Conservation (phyloP, 768 basidiomycete genomes). For the Cubamyces lactineus region DNA sequence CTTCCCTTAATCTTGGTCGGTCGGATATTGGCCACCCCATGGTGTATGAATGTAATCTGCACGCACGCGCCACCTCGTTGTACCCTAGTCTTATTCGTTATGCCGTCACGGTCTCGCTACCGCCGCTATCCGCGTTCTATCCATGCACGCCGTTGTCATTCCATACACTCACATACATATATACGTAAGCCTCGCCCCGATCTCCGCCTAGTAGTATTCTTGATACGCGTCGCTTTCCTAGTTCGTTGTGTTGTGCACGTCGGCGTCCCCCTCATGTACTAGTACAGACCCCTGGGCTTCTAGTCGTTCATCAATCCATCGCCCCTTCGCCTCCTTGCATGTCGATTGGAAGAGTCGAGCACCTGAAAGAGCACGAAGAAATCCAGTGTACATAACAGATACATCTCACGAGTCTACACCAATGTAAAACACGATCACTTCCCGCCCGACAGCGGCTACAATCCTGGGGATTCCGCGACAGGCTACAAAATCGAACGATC, state of each 20-base stretch:
- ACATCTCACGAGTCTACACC: conserved; percentile 51
- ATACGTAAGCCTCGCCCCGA: background rate
- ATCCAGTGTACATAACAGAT: background rate
- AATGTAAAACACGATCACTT: conserved; percentile 63
- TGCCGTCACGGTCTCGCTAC: background rate
- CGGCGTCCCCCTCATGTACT: conserved; percentile 2
- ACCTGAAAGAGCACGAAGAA: no score
- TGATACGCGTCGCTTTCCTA: background rate
- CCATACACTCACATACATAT: conserved; percentile 2
- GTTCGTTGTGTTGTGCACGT: background rate
- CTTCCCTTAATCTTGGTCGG: conserved; percentile 8
- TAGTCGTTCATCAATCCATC: no score
- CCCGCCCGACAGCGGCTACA: conserved; percentile 65
- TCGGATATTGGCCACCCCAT: background rate
- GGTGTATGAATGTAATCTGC: conserved; percentile 19
- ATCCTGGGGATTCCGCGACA: conserved; percentile 63
- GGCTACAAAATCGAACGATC: conserved; percentile 78
- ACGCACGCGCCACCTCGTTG: background rate
- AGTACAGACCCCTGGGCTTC: background rate
- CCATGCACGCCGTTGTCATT: background rate
- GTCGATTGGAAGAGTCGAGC: no score
- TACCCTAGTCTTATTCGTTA: conserved; percentile 7
- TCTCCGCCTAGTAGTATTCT: background rate
- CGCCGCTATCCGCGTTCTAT: background rate
- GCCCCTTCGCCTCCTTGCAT: no score